Evolutionary conservation across 345 rosid genomes (phyloP), one percentile per base, ranked within the genome.

Genomic region (Pugionium dolabratum): DNA sequence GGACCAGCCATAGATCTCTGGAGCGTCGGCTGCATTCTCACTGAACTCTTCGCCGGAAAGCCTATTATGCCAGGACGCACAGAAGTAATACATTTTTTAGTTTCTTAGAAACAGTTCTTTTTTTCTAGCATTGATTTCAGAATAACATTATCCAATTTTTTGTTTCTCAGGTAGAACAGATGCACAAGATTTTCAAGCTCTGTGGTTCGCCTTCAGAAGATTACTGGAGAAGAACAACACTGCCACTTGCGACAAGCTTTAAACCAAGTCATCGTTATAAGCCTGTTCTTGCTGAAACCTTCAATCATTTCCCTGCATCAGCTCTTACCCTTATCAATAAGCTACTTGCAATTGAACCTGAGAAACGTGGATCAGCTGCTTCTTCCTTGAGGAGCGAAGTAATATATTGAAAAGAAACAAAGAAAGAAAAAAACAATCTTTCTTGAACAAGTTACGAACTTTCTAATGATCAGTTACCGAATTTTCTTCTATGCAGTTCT

Each of bases 11-110:
- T 91, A 33, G 98, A 91, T 77, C 79, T 91, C 3, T 91, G 92
- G 96, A 91, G 95, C 46, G 95, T 89, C 0, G 98, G 98, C 3
- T 91, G 98, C 66, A 69, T 91, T 6, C 73, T 89, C 33, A 89
- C 85, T 29, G 98, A 91, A 75, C 90, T 89, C 84, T 84, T 89
- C 52, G 47, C 79, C 4, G 89, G 95, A 63, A 81, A 86, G 69
- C 92, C 98, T n/a, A 74, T 91, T 31, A 81, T 89, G 96, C 95
- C 92, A 0, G 98, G 98, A 7, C 86, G 95, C 56, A 89, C 95
- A 4, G 92, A 91, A 85, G 94, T 91, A 81, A 5, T 4, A 48
- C 46, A 2, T 33, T 54, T 3, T 34, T 33, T 53, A 54, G 29
- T 54, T 54, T 35, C 7, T 9, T 48, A 18, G 18, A 18, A 18